These are phyloP conservation scores for Aspergillus nidulans DNA, from an alignment of 495 filamentous ascomycete genomes.

Conservation along the genomic window DNA sequence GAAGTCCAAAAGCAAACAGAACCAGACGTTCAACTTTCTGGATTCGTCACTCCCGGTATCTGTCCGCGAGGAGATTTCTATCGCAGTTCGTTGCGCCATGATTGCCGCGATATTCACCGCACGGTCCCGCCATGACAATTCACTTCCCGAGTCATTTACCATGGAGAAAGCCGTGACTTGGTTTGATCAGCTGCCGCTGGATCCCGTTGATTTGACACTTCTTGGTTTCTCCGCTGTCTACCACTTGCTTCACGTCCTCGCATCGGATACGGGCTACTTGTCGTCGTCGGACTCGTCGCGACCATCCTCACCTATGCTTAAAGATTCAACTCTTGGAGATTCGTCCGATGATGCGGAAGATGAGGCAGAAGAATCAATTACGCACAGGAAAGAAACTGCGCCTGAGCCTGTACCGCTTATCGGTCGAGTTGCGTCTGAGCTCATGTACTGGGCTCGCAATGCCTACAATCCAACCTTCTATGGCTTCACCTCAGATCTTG, in stretches of 20 bases:
- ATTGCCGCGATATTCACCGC: conserved; percentile 61
- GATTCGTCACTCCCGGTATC: conserved; percentile 46
- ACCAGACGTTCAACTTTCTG: conserved; percentile 36
- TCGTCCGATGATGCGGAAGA: conserved; percentile 21
- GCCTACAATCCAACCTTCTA: conserved; percentile 47
- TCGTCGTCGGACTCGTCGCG: conserved; percentile 36
- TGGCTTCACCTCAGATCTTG: conserved; percentile 35
- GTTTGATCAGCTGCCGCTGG: conserved; percentile 44
- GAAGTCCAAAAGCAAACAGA: conserved; percentile 28
- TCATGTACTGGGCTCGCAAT: conserved; percentile 46
- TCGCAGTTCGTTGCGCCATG: conserved; percentile 78
- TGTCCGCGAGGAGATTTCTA: conserved; percentile 59
- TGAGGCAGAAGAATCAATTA: conserved; percentile 27
- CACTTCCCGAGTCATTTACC: conserved; percentile 35
- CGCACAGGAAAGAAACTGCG: conserved; percentile 14
- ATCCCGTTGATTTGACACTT: conserved; percentile 55
- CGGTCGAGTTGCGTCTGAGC: conserved; percentile 39
- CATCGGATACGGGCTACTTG: conserved; percentile 49
- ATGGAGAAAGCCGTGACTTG: conserved; percentile 40
- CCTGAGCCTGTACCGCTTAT: conserved; percentile 34
- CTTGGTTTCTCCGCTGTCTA: conserved; percentile 76
- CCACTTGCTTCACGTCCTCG: conserved; percentile 58
- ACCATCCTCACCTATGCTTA: conserved; percentile 17
- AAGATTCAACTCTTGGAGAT: conserved; percentile 16
- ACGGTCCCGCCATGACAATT: conserved; percentile 30